A percentile compares a stretch with the other conserved stretches of the same genome.
Evolutionary conservation across 495 filamentous ascomycete genomes (phyloP).

Genomic region (Trichodelitschia bisporula): DNA sequence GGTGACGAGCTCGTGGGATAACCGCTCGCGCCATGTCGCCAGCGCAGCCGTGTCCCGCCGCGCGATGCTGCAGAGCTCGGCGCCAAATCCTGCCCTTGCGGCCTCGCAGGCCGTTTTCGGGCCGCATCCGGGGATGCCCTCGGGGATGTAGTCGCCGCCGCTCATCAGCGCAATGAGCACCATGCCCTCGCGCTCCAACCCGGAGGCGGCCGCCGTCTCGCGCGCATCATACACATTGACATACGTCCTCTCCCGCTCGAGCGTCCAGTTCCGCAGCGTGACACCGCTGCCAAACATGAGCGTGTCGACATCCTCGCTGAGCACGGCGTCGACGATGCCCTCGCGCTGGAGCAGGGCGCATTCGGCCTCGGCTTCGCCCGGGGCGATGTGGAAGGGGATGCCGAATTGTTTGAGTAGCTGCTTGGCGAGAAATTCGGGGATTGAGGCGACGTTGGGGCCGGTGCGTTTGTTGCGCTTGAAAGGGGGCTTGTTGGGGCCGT

Average conservation of each 20-base stretch:
- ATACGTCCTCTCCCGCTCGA: constrained; percentile 65
- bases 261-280: constrained; percentile 64
- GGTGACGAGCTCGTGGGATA: constrained; percentile 50
- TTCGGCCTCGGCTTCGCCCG: constrained; percentile 92
- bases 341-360: constrained; percentile 66
- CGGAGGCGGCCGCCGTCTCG: background rate
- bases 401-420: constrained; percentile 65
- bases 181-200: constrained; percentile 66
- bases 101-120: constrained; percentile 74
- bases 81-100: constrained; percentile 68
- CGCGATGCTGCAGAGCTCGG: constrained; percentile 37
- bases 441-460: constrained; percentile 18
- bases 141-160: constrained; percentile 83
- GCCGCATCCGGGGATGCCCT: constrained; percentile 70
- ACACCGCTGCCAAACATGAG: constrained; percentile 83
- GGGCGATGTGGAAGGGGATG: constrained; percentile 64
- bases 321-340: constrained; percentile 77
- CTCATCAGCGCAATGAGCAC: constrained; percentile 86
- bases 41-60: constrained; percentile 20
- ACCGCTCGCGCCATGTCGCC: constrained; percentile 44
- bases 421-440: constrained; percentile 28
- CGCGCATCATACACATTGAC: constrained; percentile 47
- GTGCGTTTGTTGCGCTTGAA: constrained; percentile 69
- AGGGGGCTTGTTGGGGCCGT: constrained; percentile 68
- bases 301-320: constrained; percentile 94